Conservation (phyloP, 2,329 filamentous ascomycete genomes). For the Phialophora macrospora region DNA sequence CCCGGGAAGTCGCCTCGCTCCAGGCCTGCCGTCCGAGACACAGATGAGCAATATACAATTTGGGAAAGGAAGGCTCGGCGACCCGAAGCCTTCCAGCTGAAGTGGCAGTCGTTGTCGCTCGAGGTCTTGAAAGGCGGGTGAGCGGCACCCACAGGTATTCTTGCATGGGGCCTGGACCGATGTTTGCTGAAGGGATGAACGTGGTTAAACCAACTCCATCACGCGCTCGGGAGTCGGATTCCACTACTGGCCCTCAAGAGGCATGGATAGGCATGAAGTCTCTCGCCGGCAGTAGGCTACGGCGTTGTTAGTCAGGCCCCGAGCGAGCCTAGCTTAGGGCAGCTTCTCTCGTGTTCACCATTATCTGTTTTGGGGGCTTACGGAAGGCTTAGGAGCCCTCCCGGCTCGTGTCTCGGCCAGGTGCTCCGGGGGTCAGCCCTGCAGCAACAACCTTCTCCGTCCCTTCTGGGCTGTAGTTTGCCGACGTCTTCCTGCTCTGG, state of each 20-base stretch:
- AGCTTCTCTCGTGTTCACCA: not conserved
- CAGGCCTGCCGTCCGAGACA: conserved; percentile 10
- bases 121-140: not conserved
- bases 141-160: not conserved
- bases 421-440: conserved; percentile 11
- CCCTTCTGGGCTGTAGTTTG: conserved; percentile 10
- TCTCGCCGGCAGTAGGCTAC: not conserved
- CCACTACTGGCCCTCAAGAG: not conserved
- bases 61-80: conserved; percentile 1
- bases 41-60: conserved; percentile 7
- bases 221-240: conserved; percentile 13
- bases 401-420: not conserved
- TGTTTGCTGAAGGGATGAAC: not conserved
- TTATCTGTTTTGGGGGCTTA: conserved; percentile 21
- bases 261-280: not conserved
- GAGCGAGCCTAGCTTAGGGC: not conserved
- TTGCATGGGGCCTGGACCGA: not conserved
- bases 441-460: conserved; percentile 3
- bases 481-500: not conserved
- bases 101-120: conserved; percentile 14
- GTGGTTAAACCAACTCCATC: not conserved
- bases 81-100: not conserved
- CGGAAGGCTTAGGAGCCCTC: conserved; percentile 16
- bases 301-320: conserved; percentile 6
- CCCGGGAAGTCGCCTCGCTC: conserved; percentile 3